Conservation (phyloP, 192 early-diverging fungal species). For the Coemansia sp. region DNA sequence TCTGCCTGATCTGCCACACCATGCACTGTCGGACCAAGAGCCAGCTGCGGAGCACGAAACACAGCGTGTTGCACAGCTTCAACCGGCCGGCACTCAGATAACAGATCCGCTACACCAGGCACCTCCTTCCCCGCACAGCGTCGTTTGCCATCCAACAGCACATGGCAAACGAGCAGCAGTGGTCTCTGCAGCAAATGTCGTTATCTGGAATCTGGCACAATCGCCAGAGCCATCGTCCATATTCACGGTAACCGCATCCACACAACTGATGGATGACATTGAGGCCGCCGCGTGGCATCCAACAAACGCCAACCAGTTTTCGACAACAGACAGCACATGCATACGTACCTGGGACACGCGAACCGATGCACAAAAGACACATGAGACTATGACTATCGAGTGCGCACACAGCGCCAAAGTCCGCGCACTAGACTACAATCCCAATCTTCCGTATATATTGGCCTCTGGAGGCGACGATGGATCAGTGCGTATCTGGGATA, state of each 20-base stretch:
- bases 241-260: constrained; percentile 2
- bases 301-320: constrained; percentile 28
- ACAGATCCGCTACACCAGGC: not conserved
- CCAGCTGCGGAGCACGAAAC: not conserved
- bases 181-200: constrained; percentile 8
- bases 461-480: constrained; percentile 89
- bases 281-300: constrained; percentile 38
- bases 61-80: not conserved
- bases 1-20: constrained; percentile 6
- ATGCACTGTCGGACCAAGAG: not conserved
- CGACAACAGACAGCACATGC: constrained; percentile 59
- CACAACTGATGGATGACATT: constrained; percentile 27
- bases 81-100: not conserved
- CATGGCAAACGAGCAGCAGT: constrained; percentile 15
- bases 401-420: constrained; percentile 76
- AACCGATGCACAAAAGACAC: constrained; percentile 37
- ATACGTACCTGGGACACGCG: constrained; percentile 75
- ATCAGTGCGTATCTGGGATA: constrained; percentile 86
- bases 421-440: constrained; percentile 80
- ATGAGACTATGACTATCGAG: constrained; percentile 22
- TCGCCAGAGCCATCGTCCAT: not conserved
- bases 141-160: constrained; percentile 16
- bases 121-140: not conserved
- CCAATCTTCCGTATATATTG: constrained; percentile 80
- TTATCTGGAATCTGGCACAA: constrained; percentile 21